Evolutionary conservation across 352 stramenopile genomes (phyloP), one percentile per base, ranked within the genome.

Genomic region (Phytopythium cucurbitacearum): DNA sequence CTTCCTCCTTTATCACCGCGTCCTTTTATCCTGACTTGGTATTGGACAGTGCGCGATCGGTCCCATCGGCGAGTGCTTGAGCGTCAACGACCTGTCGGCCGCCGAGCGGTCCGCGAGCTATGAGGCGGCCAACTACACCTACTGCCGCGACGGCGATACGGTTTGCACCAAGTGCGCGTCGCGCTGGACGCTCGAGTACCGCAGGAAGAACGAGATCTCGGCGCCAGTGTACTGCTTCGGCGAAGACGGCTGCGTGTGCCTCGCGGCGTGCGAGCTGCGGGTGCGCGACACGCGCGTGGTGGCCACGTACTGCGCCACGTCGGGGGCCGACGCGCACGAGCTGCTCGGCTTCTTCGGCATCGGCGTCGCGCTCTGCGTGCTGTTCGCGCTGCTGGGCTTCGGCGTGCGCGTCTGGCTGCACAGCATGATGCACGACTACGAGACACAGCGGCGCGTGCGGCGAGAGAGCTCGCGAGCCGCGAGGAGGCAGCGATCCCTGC

Each of bases 21-120:
- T 59, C 41, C 53, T 64, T 64, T 50, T 40, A 28, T 54, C 13
- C 13, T 28, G 21, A 28, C 21, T 28, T 28, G 21, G 21, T 28
- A 28, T 28, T 28, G 53, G 56, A 46, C 57, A 63, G 33, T 81
- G 71, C 51, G 66, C 57, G 11, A 50, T 81, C 39, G 53, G 66
- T 35, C 57, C 65, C 5, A 40, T 28, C 21, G 68, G 71, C 43
- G 59, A 43, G n/a, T 81, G 71, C 21, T 63, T 81, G 40, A 75
- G 57, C 41, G 59, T 69, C 48, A 56, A 44, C 16, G 15, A 59
- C 10, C 64, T 70, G 10, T 67, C 70, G 40, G 38, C 62, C 36
- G 39, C 44, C 39, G 72, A 76, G 42, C 32, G 62, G 48, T 47
- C 60, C 46, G 57, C 69, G 16, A 63, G 63, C 15, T 79, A 71